Evolutionary conservation across 2,329 filamentous ascomycete genomes (phyloP), one percentile per base, ranked within the genome.

Genomic region (Harringtonia lauricola): DNA sequence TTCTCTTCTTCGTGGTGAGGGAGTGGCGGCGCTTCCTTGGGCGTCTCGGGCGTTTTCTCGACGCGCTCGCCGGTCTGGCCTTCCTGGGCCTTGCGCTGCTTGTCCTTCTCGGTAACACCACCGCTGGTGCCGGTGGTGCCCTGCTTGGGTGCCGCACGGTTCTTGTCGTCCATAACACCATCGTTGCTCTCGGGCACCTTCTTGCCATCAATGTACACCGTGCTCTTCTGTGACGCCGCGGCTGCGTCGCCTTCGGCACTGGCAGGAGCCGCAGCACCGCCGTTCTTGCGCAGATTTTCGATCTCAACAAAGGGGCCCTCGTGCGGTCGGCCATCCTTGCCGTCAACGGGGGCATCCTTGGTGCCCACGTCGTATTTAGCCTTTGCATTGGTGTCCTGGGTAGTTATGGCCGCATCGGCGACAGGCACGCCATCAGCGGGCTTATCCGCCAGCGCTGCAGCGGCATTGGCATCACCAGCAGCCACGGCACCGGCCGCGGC

Each of bases 141-240:
- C 59, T 88, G 75, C 58, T 88, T 89, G 5, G 89, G 86, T 34
- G 76, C 73, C 31, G 74, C 65, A 51, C 87, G 72, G 58, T 84
- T 75, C 50, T 83, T 85, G 61, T 95, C 89, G 57, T 94, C 85
- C 90, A 95, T 95, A 46, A 95, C 87, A 34, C 89, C 87, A 58
- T 94, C 79, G 52, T 81, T 80, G 48, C 66, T 68, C 50, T 78
- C 68, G 24, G 77, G 76, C 19, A 81, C 77, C 60, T 71, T 75
- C 56, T 72, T 72, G 52, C 76, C 77, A 42, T 79, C 72, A 36
- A 77, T 60, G 10, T 74, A 59, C 29, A 76, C 58, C 3, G 74
- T 59, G 22, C 70, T 73, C 39, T 68, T 66, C 47, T 78, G 72
- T 6, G 24, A 6, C 24, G 24, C 6, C 30, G 59, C 54, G 1